These are phyloP conservation scores for Starmerella etchellsii DNA, from an alignment of 805 yeast genomes.

Conservation along the genomic window DNA sequence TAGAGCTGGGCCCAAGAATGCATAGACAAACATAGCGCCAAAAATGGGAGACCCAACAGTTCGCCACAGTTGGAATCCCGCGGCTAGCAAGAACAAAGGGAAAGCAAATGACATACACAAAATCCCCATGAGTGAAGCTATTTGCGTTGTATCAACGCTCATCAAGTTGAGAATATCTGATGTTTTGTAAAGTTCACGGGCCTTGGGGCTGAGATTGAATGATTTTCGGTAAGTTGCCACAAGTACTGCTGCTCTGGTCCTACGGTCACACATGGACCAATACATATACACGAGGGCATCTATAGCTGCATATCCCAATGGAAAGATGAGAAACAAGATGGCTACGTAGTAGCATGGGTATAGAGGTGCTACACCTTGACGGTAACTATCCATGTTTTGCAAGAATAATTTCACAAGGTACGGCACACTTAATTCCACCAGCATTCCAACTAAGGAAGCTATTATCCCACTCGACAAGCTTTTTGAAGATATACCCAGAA, in stretches of 20 bases:
- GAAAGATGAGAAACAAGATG: slow-evolving; percentile 15
- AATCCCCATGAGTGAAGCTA: slow-evolving; percentile 70
- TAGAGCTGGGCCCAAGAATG: slow-evolving; percentile 65
- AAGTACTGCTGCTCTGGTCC: slow-evolving; percentile 8
- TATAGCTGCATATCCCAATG: slow-evolving; percentile 13
- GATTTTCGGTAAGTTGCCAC: slow-evolving; percentile 68
- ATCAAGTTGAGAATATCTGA: slow-evolving; percentile 87
- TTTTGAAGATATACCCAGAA: slow-evolving; percentile 3
- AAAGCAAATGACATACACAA: slow-evolving; percentile 77
- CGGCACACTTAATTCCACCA: slow-evolving; percentile 14
- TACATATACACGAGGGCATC: slow-evolving; percentile 11
- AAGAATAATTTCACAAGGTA: slow-evolving; percentile 16
- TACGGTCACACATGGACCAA: slow-evolving; percentile 9
- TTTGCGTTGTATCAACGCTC: slow-evolving; percentile 70
- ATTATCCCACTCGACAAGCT: slow-evolving; percentile 6
- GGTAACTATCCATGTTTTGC: slow-evolving; percentile 10
- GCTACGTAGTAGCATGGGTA: slow-evolving; percentile 18
- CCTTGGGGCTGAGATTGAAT: slow-evolving; percentile 46
- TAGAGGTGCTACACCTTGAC: slow-evolving; percentile 13
- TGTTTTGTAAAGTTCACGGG: slow-evolving; percentile 51
- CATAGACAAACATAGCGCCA: slow-evolving; percentile 70
- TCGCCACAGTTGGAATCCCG: slow-evolving; percentile 57
- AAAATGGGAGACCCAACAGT: slow-evolving; percentile 78
- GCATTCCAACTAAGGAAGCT: slow-evolving; percentile 7
- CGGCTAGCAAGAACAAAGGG: slow-evolving; percentile 68